These are phyloP conservation scores for Pleurostoma richardsiae DNA, from an alignment of 2,329 filamentous ascomycete genomes.

Conservation along the genomic window DNA sequence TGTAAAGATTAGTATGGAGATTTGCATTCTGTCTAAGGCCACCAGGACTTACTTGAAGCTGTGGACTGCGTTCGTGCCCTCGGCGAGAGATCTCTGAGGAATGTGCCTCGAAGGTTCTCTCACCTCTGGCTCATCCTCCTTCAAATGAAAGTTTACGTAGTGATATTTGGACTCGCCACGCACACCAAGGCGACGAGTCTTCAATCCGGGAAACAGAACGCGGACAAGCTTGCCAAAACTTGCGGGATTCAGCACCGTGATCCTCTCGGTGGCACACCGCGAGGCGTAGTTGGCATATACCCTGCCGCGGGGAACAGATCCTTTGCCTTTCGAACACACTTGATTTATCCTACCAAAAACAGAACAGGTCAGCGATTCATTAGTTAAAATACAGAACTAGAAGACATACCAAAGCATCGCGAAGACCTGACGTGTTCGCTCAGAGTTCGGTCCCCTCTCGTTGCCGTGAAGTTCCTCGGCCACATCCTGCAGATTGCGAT, in stretches of 20 bases:
- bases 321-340: conserved; percentile 69
- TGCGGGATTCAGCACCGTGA: conserved; percentile 91
- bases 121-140: conserved; percentile 49
- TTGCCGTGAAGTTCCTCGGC: conserved; percentile 73
- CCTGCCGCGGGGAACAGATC: conserved; percentile 84
- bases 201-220: conserved; percentile 91
- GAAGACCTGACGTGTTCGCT: conserved; percentile 80
- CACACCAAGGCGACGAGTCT: conserved; percentile 86
- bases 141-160: conserved; percentile 66
- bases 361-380: neutral
- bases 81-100: conserved; percentile 40
- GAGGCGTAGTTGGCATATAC: conserved; percentile 96
- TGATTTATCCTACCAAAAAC: conserved; percentile 57
- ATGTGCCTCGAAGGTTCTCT: conserved; percentile 38
- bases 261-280: conserved; percentile 85
- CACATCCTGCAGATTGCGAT: conserved; percentile 64
- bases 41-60: conserved; percentile 42
- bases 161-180: conserved; percentile 98
- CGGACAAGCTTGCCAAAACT: conserved; percentile 97
- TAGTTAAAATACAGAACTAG: neutral
- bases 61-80: conserved; percentile 39
- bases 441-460: conserved; percentile 74
- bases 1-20: neutral
- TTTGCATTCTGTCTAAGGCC: neutral
- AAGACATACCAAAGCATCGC: conserved; percentile 76